A percentile compares a stretch with the other conserved stretches of the same genome.
phyloP scores from a whole-genome alignment of 495 filamentous ascomycete species.

The Aspergillus funiculosus region DNA sequence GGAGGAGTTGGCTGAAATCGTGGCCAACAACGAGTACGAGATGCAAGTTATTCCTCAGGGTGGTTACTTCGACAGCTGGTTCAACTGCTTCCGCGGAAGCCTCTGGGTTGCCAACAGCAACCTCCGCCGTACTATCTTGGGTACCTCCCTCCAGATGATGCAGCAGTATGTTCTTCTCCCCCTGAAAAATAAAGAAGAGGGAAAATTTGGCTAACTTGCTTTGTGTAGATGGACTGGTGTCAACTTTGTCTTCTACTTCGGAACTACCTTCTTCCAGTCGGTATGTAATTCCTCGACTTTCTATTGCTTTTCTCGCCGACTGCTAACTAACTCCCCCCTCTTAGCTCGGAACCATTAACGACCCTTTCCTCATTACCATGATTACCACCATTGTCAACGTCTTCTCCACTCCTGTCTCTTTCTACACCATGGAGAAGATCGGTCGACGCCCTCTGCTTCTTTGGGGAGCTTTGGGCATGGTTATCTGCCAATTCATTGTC shows the following conservation, averaged over 20 bases:
- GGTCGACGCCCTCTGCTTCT: conserved; percentile 82
- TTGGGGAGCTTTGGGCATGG: conserved; percentile 72
- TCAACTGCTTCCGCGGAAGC: conserved; percentile 62
- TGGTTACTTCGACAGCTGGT: conserved; percentile 55
- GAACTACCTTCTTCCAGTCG: conserved; percentile 68
- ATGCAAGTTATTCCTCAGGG: conserved; percentile 51
- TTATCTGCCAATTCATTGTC: conserved; percentile 79
- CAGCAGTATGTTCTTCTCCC: conserved; percentile 50
- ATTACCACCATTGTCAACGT: conserved; percentile 86
- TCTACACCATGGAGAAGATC: conserved; percentile 74
- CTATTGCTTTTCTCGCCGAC: too few relatives aligned
- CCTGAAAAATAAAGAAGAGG: too few relatives aligned
- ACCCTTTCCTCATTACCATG: conserved; percentile 74
- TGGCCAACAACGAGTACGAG: conserved; percentile 73
- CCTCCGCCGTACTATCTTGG: conserved; percentile 68
- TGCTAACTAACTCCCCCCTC: not conserved
- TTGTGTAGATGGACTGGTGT: conserved; percentile 60
- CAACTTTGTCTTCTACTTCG: conserved; percentile 93
- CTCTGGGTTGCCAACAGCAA: conserved; percentile 57
- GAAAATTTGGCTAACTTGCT: conserved; percentile 4
- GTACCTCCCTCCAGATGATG: conserved; percentile 73
- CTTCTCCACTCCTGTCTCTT: conserved; percentile 70
- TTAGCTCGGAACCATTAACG: conserved; percentile 56
- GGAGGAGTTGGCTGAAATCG: conserved; percentile 65
- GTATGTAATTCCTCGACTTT: conserved; percentile 6